Conservation (phyloP, 305 asterid genomes). For the Solanum aculeatissimum region DNA sequence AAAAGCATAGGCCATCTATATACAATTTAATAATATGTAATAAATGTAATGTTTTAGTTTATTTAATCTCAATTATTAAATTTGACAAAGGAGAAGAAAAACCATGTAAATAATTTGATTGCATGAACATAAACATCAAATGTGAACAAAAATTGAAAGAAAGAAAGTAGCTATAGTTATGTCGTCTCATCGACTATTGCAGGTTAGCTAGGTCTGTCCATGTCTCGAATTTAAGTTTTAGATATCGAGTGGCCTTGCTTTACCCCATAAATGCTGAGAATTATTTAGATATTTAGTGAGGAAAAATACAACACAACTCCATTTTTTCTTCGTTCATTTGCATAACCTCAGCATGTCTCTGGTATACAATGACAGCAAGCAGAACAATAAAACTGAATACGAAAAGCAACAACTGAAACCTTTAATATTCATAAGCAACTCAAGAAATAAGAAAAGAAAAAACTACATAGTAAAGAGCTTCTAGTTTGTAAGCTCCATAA, state of each 20-base stretch:
- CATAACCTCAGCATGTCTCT: not conserved
- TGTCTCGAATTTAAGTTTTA: not conserved
- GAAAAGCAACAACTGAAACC: not conserved
- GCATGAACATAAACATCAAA: not conserved
- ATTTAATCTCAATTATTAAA: not conserved
- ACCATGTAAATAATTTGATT: not conserved
- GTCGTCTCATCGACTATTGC: not conserved
- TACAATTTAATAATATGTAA: not conserved
- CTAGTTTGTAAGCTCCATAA: conserved; percentile 32
- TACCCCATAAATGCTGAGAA: not conserved
- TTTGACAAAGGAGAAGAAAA: not conserved
- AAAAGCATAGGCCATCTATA: not conserved
- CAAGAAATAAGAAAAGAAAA: not conserved
- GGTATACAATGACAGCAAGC: not conserved
- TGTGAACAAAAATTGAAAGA: not conserved
- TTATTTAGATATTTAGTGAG: not conserved
- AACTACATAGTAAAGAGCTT: not conserved
- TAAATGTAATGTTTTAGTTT: not conserved
- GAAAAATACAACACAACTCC: not conserved
- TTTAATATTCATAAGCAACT: not conserved
- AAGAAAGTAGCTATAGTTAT: not conserved
- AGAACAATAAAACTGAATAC: not conserved
- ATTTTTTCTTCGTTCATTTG: not conserved
- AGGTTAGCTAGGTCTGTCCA: not conserved
- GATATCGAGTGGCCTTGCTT: not conserved